Evolutionary conservation across 225 moss, liverwort and hornwort genomes (phyloP).

Genomic region (Physcomitrellopsis africana): DNA sequence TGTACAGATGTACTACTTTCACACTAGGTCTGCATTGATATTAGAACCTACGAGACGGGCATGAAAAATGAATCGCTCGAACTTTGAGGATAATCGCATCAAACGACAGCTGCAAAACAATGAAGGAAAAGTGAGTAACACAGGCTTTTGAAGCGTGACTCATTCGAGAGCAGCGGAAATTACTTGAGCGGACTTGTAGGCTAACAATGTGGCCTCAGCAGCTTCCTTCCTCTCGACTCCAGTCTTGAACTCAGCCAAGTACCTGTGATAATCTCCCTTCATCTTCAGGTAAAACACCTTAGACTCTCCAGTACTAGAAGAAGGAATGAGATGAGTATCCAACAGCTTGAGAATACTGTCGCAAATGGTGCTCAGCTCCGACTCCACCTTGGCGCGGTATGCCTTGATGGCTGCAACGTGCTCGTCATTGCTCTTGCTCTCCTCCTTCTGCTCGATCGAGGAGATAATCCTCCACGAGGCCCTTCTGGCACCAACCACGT

Average conservation of each 20-base stretch:
- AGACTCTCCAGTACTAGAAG: conserved; percentile 57
- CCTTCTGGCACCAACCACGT: conserved; percentile 57
- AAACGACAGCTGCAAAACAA: too few relatives aligned
- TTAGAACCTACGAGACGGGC: too few relatives aligned
- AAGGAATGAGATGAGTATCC: conserved; percentile 59
- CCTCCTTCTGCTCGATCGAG: conserved; percentile 26
- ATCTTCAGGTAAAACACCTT: conserved; percentile 69
- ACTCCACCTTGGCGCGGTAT: conserved; percentile 58
- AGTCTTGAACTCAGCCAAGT: conserved; percentile 66
- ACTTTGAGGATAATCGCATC: background rate
- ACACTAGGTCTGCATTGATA: too few relatives aligned
- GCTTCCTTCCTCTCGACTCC: conserved; percentile 71
- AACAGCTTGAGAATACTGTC: conserved; percentile 58
- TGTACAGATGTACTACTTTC: too few relatives aligned
- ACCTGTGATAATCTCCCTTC: conserved; percentile 69
- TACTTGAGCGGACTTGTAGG: conserved; percentile 66
- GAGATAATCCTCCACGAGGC: conserved; percentile 68
- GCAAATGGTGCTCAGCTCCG: conserved; percentile 60
- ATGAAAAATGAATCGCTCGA: too few relatives aligned
- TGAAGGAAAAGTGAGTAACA: too few relatives aligned
- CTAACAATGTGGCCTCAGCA: conserved; percentile 59
- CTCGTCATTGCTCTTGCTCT: conserved; percentile 62
- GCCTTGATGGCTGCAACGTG: conserved; percentile 62
- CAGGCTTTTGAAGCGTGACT: background rate
- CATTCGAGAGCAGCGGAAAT: conserved; percentile 1